Evolutionary conservation across 2,329 filamentous ascomycete species (phyloP).

Genomic region (Alternaria gaisen): DNA sequence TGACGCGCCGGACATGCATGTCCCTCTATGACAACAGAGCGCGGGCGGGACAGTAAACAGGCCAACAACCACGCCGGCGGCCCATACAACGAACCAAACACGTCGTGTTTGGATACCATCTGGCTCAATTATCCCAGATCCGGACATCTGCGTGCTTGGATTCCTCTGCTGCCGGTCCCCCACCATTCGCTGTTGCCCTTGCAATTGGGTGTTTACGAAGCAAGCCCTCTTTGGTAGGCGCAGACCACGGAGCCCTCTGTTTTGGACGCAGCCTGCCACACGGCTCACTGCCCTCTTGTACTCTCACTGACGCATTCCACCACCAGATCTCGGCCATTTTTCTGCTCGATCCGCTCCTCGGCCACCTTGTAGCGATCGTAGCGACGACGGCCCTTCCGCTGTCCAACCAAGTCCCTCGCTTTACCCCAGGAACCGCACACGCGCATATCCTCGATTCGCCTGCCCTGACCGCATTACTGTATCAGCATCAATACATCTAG

Average conservation of each 20-base stretch:
- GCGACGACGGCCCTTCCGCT: conserved; percentile 13
- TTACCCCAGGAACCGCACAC: conserved; percentile 4
- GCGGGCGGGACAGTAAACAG: conserved; percentile 21
- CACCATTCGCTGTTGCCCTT: conserved; percentile 27
- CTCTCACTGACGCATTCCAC: not conserved
- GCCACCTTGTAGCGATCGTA: conserved; percentile 10
- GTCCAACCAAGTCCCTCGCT: conserved; percentile 9
- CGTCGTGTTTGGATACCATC: not conserved
- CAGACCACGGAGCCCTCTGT: conserved; percentile 2
- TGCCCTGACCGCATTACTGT: not conserved
- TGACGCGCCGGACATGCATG: conserved; percentile 30
- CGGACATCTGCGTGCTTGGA: not conserved
- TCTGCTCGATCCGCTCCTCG: conserved; percentile 7
- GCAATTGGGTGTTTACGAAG: conserved; percentile 31
- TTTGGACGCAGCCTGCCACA: not conserved
- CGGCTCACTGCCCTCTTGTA: not conserved
- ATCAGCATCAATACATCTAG: not conserved
- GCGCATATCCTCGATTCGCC: not conserved
- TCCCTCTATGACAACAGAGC: conserved; percentile 30
- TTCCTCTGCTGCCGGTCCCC: not conserved
- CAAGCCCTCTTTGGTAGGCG: conserved; percentile 17
- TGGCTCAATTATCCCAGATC: not conserved
- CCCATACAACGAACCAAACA: conserved; percentile 5
- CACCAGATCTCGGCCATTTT: not conserved
- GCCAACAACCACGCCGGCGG: not conserved